Evolutionary conservation across 169 alveolate species (phyloP).

Genomic region (Eimeria tenella): DNA sequence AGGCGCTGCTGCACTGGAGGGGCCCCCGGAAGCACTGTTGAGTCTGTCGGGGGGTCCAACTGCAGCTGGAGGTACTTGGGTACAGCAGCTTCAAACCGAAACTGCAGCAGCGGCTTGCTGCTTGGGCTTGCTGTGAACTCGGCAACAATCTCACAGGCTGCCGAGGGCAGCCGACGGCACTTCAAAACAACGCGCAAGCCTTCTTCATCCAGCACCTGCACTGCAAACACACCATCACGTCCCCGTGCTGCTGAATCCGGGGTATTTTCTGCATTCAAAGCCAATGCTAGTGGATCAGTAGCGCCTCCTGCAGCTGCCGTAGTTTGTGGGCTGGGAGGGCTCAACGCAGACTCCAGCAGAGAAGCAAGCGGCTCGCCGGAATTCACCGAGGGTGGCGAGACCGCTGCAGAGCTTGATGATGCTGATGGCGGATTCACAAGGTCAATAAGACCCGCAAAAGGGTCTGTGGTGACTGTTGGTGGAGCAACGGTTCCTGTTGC

Average conservation of each 20-base stretch:
- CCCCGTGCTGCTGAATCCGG: background rate
- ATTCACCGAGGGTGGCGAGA: background rate
- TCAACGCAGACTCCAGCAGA: background rate
- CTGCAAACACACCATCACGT: background rate
- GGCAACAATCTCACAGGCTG: conserved; percentile 24
- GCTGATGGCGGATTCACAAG: background rate
- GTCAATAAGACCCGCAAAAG: conserved; percentile 3
- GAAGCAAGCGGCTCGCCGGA: background rate
- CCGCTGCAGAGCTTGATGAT: background rate
- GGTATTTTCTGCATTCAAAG: background rate
- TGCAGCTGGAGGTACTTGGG: conserved; percentile 67
- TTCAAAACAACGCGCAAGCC: background rate
- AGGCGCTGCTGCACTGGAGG: conserved; percentile 72
- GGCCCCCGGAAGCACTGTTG: conserved; percentile 57
- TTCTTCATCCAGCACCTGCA: background rate
- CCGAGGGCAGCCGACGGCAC: background rate
- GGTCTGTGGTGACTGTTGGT: conserved; percentile 5
- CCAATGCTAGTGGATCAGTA: background rate
- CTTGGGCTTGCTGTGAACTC: conserved; percentile 20
- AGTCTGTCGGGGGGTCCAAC: conserved; percentile 49
- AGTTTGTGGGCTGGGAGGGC: background rate
- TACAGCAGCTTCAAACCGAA: conserved; percentile 63
- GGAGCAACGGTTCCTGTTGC: background rate
- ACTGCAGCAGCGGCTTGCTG: conserved; percentile 22
- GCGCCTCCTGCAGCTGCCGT: conserved; percentile 7